Conservation (phyloP, 2,329 filamentous ascomycete genomes). For the Fusarium metavorans region DNA sequence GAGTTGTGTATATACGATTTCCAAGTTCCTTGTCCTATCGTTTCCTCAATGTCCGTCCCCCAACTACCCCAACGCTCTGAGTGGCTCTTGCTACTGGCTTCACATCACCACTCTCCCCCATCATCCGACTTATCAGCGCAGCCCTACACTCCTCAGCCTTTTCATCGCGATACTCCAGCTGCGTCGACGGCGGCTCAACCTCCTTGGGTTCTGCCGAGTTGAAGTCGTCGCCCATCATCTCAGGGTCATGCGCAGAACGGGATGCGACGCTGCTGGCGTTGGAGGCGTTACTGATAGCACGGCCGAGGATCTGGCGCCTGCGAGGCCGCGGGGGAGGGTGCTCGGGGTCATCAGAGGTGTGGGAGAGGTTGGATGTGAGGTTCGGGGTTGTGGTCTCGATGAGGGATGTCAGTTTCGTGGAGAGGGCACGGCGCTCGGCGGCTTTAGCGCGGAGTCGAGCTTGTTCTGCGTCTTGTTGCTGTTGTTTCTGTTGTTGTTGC, state of each 20-base stretch:
- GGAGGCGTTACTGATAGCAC: conserved; percentile 69
- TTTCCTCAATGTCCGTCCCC: conserved; percentile 41
- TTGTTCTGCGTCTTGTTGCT: conserved; percentile 36
- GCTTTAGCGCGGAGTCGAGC: conserved; percentile 46
- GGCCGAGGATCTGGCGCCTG: conserved; percentile 66
- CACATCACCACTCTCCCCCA: conserved; percentile 38
- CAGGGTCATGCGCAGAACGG: conserved; percentile 50
- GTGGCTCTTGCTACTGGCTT: conserved; percentile 16
- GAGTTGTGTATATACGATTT: neutral
- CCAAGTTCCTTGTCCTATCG: conserved; percentile 19
- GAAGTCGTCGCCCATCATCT: conserved; percentile 37
- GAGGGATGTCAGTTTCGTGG: conserved; percentile 58
- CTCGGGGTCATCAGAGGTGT: conserved; percentile 29
- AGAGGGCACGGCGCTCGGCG: conserved; percentile 56
- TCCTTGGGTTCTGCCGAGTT: conserved; percentile 42
- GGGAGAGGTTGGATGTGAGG: conserved; percentile 26
- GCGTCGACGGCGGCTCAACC: conserved; percentile 58
- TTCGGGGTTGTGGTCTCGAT: conserved; percentile 48
- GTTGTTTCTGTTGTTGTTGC: conserved; percentile 30
- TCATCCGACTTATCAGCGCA: conserved; percentile 60
- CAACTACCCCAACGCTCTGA: conserved; percentile 13
- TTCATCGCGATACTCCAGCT: conserved; percentile 66
- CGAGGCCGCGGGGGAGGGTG: conserved; percentile 43
- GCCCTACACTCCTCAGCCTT: conserved; percentile 59
- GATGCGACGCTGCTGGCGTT: conserved; percentile 61